Evolutionary conservation across 768 basidiomycete genomes (phyloP), one percentile per base, ranked within the genome.

Genomic region (Ramaria rubella): DNA sequence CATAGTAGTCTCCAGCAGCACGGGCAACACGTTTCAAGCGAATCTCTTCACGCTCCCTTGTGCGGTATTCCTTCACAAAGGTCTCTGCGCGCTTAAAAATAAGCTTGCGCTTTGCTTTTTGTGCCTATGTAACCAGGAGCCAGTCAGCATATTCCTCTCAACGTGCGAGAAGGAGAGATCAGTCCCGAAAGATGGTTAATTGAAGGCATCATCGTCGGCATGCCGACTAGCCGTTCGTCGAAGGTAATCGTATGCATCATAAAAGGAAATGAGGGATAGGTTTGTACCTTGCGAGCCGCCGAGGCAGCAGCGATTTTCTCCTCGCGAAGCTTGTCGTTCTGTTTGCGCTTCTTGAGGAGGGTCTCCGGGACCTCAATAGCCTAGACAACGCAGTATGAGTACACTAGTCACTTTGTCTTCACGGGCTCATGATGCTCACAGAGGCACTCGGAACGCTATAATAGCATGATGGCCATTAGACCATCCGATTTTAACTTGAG

Each of bases 61-160:
- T 61, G 54, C 89, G 75, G 74, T 97, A 97, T 77, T 97, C 95
- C 81, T 97, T 95, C 64, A 97, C 94, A 73, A 96, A 98, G 58
- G 87, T 75, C 75, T 98, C 95, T 34, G 96, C 96, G 60, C 96
- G 90, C 86, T 98, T 98, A 87, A 98, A 98, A 78, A 97, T 85
- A 71, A 96, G 86, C 74, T 87, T 89, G 76, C 96, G 87, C 81
- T 95, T 94, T 58, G 90, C 86, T 71, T 87, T 88, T 66, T 83
- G 77, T 46, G 86, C 87, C 94, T 97, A 68, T 34, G 19, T 54
- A 58, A 43, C 45, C 34, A 44, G 49, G 51, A n/a, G 42, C 34
- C n/a, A n/a, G 56, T 50, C 23, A 59, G 54, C 49, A 31, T 53
- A 30, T 29, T 11, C 19, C 17, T 23, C 17, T 15, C 12, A 76